These are phyloP conservation scores for Neofusicoccum parvum DNA, from an alignment of 2,329 filamentous ascomycete genomes.

Conservation along the genomic window DNA sequence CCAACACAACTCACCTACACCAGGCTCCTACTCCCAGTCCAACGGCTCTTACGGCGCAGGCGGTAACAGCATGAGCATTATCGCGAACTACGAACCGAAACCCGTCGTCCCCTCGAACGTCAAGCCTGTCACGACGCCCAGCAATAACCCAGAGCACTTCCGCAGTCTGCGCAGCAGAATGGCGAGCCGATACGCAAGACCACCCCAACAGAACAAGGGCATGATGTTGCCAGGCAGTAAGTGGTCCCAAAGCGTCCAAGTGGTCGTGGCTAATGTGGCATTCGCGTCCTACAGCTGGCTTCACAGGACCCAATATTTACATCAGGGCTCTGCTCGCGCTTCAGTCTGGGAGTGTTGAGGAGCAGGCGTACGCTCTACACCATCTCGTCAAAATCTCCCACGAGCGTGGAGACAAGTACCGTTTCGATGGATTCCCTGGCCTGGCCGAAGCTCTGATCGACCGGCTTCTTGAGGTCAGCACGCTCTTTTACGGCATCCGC, in stretches of 20 bases:
- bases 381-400: constrained; percentile 95
- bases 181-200: constrained; percentile 37
- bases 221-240: constrained; percentile 67
- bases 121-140: constrained; percentile 73
- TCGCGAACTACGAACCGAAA: constrained; percentile 71
- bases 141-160: constrained; percentile 72
- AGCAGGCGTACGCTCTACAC: constrained; percentile 90
- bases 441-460: constrained; percentile 86
- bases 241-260: constrained; percentile 33
- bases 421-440: constrained; percentile 87
- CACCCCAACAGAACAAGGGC: constrained; percentile 42
- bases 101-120: constrained; percentile 65
- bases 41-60: constrained; percentile 40
- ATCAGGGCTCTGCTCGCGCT: constrained; percentile 83
- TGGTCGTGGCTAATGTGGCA: constrained; percentile 16
- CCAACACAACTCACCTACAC: constrained; percentile 46
- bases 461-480: constrained; percentile 77
- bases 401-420: constrained; percentile 92
- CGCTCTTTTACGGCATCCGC: constrained; percentile 77
- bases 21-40: constrained; percentile 33
- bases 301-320: constrained; percentile 86
- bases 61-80: constrained; percentile 25
- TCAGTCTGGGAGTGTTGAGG: constrained; percentile 74
- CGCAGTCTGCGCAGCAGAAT: constrained; percentile 55
- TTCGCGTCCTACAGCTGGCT: constrained; percentile 48